Percentiles rank a stretch among this genome's conserved stretches.
phyloP scores from a whole-genome alignment of 139 green algal species.

The Gonium pectorale region DNA sequence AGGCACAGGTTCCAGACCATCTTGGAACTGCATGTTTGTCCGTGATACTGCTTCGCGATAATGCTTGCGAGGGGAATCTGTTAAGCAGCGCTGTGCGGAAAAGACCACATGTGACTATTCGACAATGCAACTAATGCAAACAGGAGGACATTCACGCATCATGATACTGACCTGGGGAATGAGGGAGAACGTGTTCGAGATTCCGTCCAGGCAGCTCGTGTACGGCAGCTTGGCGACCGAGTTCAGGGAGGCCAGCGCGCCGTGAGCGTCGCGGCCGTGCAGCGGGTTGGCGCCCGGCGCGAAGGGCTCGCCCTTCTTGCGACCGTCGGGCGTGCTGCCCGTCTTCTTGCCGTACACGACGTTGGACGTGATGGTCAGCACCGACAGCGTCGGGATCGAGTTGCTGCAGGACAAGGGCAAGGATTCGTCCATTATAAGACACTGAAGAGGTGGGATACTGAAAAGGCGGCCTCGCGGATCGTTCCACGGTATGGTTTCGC shows the following conservation, averaged over 20 bases:
- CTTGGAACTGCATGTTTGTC: no score
- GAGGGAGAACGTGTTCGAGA: conserved; percentile 84
- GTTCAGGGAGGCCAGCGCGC: conserved; percentile 78
- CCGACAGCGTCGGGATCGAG: conserved; percentile 74
- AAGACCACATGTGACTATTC: no score
- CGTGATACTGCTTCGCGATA: no score
- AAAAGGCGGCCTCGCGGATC: no score
- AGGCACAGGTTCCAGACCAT: no score
- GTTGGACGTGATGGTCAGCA: conserved; percentile 88
- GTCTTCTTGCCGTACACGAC: conserved; percentile 78
- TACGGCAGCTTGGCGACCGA: conserved; percentile 69
- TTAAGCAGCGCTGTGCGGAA: no score
- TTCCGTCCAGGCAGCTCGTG: conserved; percentile 73
- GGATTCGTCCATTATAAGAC: neutral
- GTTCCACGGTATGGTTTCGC: no score
- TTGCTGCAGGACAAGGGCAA: conserved; percentile 19
- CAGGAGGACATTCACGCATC: no score
- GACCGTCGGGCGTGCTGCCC: conserved; percentile 78
- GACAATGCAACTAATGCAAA: no score
- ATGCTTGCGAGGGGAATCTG: no score
- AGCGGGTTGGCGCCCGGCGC: conserved; percentile 78
- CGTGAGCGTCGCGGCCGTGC: conserved; percentile 74
- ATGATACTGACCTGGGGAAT: conserved; percentile 62
- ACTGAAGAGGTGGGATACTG: neutral
- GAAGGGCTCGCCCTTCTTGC: conserved; percentile 76